These are phyloP conservation scores for Onygena corvina DNA, from an alignment of 2,329 filamentous ascomycete species.

Conservation along the genomic window DNA sequence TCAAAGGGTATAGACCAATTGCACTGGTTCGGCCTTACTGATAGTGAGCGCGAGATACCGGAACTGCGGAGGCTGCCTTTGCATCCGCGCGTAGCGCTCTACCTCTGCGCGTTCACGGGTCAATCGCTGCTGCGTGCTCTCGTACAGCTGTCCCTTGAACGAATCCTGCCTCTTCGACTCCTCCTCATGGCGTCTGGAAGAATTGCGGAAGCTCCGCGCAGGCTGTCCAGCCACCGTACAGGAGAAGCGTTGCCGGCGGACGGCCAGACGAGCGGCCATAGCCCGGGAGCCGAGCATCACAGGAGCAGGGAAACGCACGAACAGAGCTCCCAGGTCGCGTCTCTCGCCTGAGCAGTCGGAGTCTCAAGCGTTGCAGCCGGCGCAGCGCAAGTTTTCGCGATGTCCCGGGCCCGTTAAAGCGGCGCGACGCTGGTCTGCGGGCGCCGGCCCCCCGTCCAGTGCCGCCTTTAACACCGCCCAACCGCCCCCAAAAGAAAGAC, in stretches of 20 bases:
- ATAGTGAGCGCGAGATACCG: slow-evolving; percentile 29
- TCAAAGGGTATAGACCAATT: neutral
- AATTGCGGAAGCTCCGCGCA: slow-evolving; percentile 1
- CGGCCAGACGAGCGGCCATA: slow-evolving; percentile 7
- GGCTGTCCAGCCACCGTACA: too few species aligned
- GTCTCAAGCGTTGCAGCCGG: too few species aligned
- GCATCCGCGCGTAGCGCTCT: slow-evolving; percentile 36
- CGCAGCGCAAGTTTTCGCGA: too few species aligned
- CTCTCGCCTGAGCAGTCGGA: too few species aligned
- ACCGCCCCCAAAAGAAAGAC: too few species aligned
- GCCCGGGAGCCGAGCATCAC: slow-evolving; percentile 13
- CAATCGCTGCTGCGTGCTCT: slow-evolving; percentile 48
- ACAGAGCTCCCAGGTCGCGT: too few species aligned
- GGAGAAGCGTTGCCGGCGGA: slow-evolving; percentile 2
- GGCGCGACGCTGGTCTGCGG: too few species aligned
- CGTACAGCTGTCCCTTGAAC: slow-evolving; percentile 51
- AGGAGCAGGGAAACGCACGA: too few species aligned
- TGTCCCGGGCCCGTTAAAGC: too few species aligned
- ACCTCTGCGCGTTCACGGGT: slow-evolving; percentile 48
- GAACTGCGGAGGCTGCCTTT: slow-evolving; percentile 30
- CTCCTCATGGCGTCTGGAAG: slow-evolving; percentile 2
- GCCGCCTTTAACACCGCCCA: too few species aligned
- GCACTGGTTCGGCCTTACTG: slow-evolving; percentile 15
- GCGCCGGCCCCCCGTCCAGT: too few species aligned
- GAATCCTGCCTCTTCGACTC: slow-evolving; percentile 10